Evolutionary conservation across 148 eudicot genomes (phyloP).

Genomic region (Gaultheria prostrata): DNA sequence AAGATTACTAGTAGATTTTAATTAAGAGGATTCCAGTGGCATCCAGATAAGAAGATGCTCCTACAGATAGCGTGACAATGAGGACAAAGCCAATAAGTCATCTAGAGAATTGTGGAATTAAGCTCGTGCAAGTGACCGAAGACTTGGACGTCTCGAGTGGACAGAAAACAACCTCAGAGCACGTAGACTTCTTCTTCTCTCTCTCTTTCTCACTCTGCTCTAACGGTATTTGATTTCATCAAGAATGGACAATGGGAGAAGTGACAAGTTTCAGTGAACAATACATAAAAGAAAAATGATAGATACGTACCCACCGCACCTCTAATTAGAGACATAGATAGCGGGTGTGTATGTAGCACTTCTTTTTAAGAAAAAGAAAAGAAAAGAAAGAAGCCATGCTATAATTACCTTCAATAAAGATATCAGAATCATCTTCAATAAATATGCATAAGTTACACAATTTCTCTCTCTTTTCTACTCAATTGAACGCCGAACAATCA

Average conservation of each 20-base stretch:
- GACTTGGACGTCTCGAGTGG: not conserved
- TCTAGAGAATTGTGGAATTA: not conserved
- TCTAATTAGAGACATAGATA: no score
- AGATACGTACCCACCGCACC: no score
- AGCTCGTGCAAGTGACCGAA: not conserved
- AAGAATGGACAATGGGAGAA: not conserved
- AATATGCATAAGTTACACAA: no score
- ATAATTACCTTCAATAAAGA: no score
- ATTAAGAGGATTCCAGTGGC: not conserved
- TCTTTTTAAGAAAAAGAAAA: no score
- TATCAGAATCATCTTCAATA: no score
- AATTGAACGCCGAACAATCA: constrained; percentile 45
- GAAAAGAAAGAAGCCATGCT: no score
- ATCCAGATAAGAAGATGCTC: not conserved
- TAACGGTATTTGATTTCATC: not conserved
- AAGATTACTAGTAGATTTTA: not conserved
- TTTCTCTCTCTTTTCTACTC: not conserved
- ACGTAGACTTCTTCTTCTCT: not conserved
- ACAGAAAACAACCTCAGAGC: not conserved
- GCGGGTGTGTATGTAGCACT: no score
- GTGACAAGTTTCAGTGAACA: not conserved
- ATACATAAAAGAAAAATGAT: not conserved
- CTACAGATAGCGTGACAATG: no score
- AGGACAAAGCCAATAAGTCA: not conserved
- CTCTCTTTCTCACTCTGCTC: not conserved